Base-by-base conservation (phyloP, 345 rosid species). In the Gossypium thurberi region DNA sequence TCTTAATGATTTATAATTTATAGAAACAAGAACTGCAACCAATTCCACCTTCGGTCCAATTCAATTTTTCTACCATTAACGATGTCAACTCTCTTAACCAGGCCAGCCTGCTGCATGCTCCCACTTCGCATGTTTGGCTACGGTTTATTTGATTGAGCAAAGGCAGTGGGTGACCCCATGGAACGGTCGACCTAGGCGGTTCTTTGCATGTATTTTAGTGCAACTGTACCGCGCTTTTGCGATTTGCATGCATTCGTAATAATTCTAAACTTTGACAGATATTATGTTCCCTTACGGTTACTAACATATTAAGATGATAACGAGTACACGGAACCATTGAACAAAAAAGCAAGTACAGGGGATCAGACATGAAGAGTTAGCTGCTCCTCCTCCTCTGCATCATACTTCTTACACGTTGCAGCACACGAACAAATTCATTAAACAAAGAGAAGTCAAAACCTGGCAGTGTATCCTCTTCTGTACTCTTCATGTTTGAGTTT, bases 381-480 rank as follows among this genome's bases (percentile, higher is more conserved):
- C 62, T 10, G 61, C 61, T 25, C 2, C 68, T 64, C 65, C 73
- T 84, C 47, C 82, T 79, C 28, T 77, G 81, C 80, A 80, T 79
- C 68, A 71, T 61, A 75, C 77, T 74, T 84, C 92, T 89, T 20
- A 90, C 88, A 52, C 88, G 93, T 75, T 86, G 89, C 66, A 78
- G 11, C 53, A 90, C 81, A 8, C 97, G 98, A 68, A 84, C 97
- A 75, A 88, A 89, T 80, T 92, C 98, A 51, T 78, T 81, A 74
- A 89, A 94, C 87, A 75, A 50, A 4, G 89, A 68, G 73, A 84
- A 90, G 76, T 94, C 91, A 12, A 94, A 89, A 63, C 57, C 67
- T 0, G 85, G 81, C 20, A 59, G 63, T 3, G 52, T 44, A 21
- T 68, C 70, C 12, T 11, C 73, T 13, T 23, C 71, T 28, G 71